Base-by-base conservation (phyloP, 2,329 filamentous ascomycete species). In the Pestalotiopsis sp. region DNA sequence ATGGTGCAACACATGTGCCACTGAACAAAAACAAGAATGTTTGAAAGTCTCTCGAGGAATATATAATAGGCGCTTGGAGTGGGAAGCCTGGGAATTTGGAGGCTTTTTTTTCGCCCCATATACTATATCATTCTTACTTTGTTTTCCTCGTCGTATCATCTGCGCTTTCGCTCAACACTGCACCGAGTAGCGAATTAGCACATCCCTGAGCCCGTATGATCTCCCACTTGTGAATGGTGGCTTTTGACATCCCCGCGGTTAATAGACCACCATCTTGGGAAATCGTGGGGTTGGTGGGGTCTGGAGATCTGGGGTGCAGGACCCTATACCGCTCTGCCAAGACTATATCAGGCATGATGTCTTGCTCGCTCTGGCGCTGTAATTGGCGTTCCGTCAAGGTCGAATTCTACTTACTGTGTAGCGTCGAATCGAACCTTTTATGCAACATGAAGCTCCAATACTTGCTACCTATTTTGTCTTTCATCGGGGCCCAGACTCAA, bases 181-280 rank as follows among this genome's bases (percentile, higher is more conserved):
- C 4, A 35, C 58, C 58, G 58, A 61, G 2, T 6, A 5, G 14
- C 58, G 58, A 61, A 61, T 40, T 35, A 39, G 26, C 14, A 35
- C 30, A 35, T 39, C 30, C 17, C 1, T 5, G 14, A 20, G 26
- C 58, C 13, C 9, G 17, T 35, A 35, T 40, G 9, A 30, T 35
- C 17, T 20, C 13, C 9, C 10, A 20, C 14, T 61, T 11, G 58
- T 61, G 58, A 61, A 61, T 61, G 58, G 58, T 61, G 58, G 58
- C 58, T 61, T 61, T 44, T 52, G 38, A 61, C 26, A 35, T 61
- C 58, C 57, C 58, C 58, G 58, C 58, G 30, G 13, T 39, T 11
- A n/a, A 38, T 26, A 13, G n/a, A 35, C 22, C 58, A 13, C 38
- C 44, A 20, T 20, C 4, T n/a, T n/a, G 44, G 44, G 44, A 20